Base-by-base conservation (phyloP, 352 stramenopile genomes). In the Phytophthora brassicae region DNA sequence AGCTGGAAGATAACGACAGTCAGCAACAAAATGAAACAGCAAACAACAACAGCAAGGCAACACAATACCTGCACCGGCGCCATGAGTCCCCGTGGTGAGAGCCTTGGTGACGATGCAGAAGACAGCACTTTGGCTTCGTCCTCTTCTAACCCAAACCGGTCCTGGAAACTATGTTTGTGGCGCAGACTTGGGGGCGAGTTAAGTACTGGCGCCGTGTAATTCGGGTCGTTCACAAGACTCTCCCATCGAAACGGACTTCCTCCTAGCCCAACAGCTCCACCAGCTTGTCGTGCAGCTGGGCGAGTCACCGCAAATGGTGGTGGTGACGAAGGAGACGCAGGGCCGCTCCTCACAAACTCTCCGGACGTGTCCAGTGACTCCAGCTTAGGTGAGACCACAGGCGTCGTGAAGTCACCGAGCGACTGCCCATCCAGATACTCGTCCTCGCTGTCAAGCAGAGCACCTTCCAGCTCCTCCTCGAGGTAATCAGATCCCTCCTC, bases 241-340 rank as follows among this genome's bases (percentile, higher is more conserved):
- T 89, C 82, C 85, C 85, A 94, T 52, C 75, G 68, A 23, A 90
- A 81, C 22, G 80, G 81, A 72, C 78, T 90, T 13, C 65, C 68
- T 56, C 47, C 66, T 20, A 53, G 17, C 22, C 17, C 54, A 54
- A 20, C 38, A 46, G 53, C 33, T 38, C 45, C 23, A 11, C 44
- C 67, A 31, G 38, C 1, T 20, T 62, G 67, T 19, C 47, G 73
- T 1, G 49, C 36, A 45, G 38, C 16, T n/a, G 35, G 47, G 39
- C 67, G 56, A 19, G 56, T 39, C 11, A 89, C 62, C 14, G 85
- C 85, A 71, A 94, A 94, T 0, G 85, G 85, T 4, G 83, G 85
- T 31, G 85, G 81, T 0, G 85, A 94, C 1, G 56, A 54, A 8
- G 84, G 81, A 35, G 81, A 89, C 7, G 60, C 54, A 6, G 79